Percentiles rank a stretch among this genome's conserved stretches.
These are phyloP conservation scores for Roridomyces roridus DNA, from an alignment of 768 basidiomycete species.

Conservation along the genomic window DNA sequence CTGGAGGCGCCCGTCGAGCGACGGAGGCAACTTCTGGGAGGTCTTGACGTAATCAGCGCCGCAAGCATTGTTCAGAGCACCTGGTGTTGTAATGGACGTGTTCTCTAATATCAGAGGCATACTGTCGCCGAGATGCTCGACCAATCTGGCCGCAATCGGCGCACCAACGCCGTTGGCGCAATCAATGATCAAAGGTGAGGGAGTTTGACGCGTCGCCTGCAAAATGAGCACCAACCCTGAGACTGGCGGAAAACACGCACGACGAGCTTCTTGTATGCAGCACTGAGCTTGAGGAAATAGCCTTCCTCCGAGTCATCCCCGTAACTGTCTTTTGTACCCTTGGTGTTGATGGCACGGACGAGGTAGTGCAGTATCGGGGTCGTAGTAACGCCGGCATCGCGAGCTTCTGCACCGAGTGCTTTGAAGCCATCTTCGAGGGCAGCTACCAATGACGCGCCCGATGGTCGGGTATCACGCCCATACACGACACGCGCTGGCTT, in stretches of 20 bases:
- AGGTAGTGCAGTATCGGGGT: conserved; percentile 97
- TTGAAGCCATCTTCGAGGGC: conserved; percentile 85
- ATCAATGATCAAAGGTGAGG: conserved; percentile 79
- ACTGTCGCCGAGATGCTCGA: conserved; percentile 60
- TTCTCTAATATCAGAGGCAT: conserved; percentile 76
- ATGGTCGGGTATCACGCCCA: conserved; percentile 92
- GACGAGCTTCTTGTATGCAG: conserved; percentile 85
- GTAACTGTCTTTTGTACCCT: conserved; percentile 77
- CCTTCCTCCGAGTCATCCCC: conserved; percentile 83
- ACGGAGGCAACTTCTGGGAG: conserved; percentile 83
- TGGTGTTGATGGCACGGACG: conserved; percentile 88
- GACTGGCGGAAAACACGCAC: conserved; percentile 52
- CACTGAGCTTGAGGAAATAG: conserved; percentile 82
- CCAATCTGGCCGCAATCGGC: conserved; percentile 66
- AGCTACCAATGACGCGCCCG: conserved; percentile 75
- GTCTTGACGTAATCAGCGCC: conserved; percentile 99
- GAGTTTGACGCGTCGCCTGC: conserved; percentile 64
- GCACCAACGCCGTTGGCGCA: conserved; percentile 99
- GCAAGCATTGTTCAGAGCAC: conserved; percentile 84
- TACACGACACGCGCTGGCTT: conserved; percentile 87
- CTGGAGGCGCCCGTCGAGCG: conserved; percentile 64
- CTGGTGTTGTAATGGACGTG: conserved; percentile 64
- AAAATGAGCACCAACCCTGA: conserved; percentile 4
- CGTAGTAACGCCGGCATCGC: conserved; percentile 85
- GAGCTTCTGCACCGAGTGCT: conserved; percentile 69